A percentile compares a stretch with the other conserved stretches of the same genome.
Conservation (phyloP, 257 asterid species). For the Solanum peruvianum region DNA sequence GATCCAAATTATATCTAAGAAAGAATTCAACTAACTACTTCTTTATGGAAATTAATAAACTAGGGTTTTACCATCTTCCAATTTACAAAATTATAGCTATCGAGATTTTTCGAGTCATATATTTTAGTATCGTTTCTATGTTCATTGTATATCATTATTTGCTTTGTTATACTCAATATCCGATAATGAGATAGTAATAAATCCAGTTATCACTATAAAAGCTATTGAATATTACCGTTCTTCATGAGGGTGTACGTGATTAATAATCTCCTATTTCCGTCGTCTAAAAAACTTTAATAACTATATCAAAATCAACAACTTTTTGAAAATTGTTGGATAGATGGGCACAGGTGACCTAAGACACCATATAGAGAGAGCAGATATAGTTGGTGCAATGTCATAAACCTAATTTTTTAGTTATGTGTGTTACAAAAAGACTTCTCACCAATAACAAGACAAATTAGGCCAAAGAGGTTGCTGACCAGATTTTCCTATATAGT, state of each 20-base stretch:
- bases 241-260: too few relatives aligned
- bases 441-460: neutral
- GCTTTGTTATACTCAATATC: neutral
- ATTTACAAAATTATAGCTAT: neutral
- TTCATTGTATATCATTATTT: neutral
- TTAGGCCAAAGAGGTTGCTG: neutral
- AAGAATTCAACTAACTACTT: neutral
- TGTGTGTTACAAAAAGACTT: neutral
- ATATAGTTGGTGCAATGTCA: conserved; percentile 26
- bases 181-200: too few relatives aligned
- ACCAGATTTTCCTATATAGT: neutral
- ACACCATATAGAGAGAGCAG: conserved; percentile 1
- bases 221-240: too few relatives aligned
- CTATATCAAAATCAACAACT: neutral
- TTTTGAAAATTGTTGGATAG: conserved; percentile 9
- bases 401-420: conserved; percentile 2
- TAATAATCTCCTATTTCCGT: neutral
- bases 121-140: too few relatives aligned
- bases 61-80: neutral
- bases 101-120: too few relatives aligned
- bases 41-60: neutral
- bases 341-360: conserved; percentile 16
- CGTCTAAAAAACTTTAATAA: too few relatives aligned
- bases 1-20: neutral
- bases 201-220: neutral